A percentile compares a stretch with the other conserved stretches of the same genome.
These are phyloP conservation scores for Pythium phragmitis DNA, from an alignment of 352 stramenopile genomes.

Conservation along the genomic window DNA sequence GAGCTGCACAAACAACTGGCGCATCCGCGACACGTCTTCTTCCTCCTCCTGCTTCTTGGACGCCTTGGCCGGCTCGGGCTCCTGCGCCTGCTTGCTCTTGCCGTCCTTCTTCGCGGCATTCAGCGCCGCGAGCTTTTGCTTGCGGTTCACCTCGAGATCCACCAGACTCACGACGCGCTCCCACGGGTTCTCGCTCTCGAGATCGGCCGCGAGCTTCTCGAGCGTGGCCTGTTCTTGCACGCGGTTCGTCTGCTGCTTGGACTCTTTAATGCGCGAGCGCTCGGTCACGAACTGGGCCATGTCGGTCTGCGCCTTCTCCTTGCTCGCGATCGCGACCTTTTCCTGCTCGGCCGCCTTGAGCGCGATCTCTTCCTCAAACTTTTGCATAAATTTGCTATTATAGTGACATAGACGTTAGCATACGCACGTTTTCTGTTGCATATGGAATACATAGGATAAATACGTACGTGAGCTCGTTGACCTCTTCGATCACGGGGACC, in stretches of 20 bases:
- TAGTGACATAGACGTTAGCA: neutral
- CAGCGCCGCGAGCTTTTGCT: conserved; percentile 66
- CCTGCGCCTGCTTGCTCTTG: conserved; percentile 34
- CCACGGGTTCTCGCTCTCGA: conserved; percentile 94
- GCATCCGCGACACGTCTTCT: conserved; percentile 91
- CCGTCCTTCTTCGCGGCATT: conserved; percentile 42
- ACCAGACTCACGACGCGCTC: conserved; percentile 93
- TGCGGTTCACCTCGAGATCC: conserved; percentile 81
- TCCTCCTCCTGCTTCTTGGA: conserved; percentile 66
- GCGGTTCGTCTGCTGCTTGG: conserved; percentile 91
- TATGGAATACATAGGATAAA: neutral
- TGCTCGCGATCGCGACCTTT: conserved; percentile 69
- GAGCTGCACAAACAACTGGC: conserved; percentile 92
- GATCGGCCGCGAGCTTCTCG: conserved; percentile 93
- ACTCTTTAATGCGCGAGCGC: conserved; percentile 83
- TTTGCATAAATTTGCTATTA: conserved; percentile 68
- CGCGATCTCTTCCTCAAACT: conserved; percentile 68
- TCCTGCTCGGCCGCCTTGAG: conserved; percentile 69
- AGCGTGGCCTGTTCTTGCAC: conserved; percentile 93
- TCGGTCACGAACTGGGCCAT: conserved; percentile 86
- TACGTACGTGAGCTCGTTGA: conserved; percentile 76
- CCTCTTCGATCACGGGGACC: conserved; percentile 57
- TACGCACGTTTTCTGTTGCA: neutral
- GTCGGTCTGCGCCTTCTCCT: conserved; percentile 60
- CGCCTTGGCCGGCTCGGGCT: conserved; percentile 37